Conservation (phyloP, 2,329 filamentous ascomycete genomes). For the Orbilia blumenaviensis region DNA sequence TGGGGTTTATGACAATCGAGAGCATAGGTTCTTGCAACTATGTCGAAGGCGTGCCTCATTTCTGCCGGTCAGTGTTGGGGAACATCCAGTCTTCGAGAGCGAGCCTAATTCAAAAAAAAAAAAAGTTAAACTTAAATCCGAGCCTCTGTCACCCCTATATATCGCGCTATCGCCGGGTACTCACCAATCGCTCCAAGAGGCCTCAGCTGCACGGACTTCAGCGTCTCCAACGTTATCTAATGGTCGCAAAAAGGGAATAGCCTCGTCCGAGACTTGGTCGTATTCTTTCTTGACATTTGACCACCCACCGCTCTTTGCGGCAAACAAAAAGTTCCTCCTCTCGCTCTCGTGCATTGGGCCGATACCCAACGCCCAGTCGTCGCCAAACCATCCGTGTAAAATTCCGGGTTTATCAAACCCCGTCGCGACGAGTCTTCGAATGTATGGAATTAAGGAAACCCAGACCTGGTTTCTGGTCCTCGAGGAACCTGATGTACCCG, state of each 20-base stretch:
- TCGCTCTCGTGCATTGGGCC: slow-evolving; percentile 87
- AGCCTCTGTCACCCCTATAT: not conserved
- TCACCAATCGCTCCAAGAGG: slow-evolving; percentile 86
- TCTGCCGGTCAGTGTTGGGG: slow-evolving; percentile 30
- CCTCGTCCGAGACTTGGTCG: slow-evolving; percentile 84
- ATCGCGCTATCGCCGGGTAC: too few relatives aligned
- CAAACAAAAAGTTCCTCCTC: slow-evolving; percentile 91
- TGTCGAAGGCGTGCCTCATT: slow-evolving; percentile 14
- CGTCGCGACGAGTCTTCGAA: slow-evolving; percentile 87
- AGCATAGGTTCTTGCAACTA: not conserved
- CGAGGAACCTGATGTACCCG: slow-evolving; percentile 37
- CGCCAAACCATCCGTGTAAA: slow-evolving; percentile 96
- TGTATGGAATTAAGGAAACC: slow-evolving; percentile 84
- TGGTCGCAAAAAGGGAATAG: slow-evolving; percentile 84
- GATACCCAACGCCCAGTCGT: slow-evolving; percentile 83
- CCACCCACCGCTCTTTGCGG: slow-evolving; percentile 83
- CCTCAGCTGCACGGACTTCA: slow-evolving; percentile 84
- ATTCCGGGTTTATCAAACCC: slow-evolving; percentile 87
- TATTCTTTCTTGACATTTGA: slow-evolving; percentile 87
- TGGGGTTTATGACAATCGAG: not conserved
- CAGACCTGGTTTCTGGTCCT: slow-evolving; percentile 58
- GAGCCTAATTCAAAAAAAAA: slow-evolving; percentile 42
- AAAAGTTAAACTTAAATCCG: slow-evolving; percentile 1
- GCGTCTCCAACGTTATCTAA: slow-evolving; percentile 78
- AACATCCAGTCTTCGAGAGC: slow-evolving; percentile 53